Conservation (phyloP, 192 early-diverging fungal species). For the Coemansia sp. region DNA sequence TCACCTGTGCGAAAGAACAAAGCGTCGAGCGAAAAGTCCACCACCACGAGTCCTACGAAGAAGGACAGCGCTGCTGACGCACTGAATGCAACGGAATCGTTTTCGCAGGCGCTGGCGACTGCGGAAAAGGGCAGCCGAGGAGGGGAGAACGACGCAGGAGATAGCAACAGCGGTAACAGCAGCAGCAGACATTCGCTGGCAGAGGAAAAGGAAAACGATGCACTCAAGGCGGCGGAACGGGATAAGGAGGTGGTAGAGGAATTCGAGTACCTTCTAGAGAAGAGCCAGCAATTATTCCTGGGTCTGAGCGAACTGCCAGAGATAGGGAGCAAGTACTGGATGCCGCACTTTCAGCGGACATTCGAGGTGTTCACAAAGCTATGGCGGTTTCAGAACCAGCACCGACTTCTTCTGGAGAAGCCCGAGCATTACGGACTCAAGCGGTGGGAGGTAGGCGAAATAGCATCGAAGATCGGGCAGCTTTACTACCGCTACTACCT, state of each 20-base stretch:
- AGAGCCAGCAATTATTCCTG: constrained; percentile 94
- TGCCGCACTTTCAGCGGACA: constrained; percentile 93
- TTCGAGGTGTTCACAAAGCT: constrained; percentile 98
- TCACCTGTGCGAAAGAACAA: background rate
- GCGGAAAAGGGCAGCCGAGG: background rate
- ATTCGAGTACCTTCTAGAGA: constrained; percentile 94
- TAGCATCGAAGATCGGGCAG: constrained; percentile 97
- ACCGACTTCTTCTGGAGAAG: constrained; percentile 85
- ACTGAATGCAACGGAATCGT: background rate
- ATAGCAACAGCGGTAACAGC: background rate
- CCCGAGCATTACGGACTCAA: constrained; percentile 91
- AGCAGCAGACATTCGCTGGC: constrained; percentile 7
- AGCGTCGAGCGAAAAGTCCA: background rate
- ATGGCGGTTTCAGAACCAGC: constrained; percentile 94
- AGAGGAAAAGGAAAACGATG: constrained; percentile 12
- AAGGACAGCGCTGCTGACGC: background rate
- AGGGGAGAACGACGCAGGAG: background rate
- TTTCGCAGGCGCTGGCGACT: constrained; percentile 7
- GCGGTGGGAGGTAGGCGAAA: constrained; percentile 97
- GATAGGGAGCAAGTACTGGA: constrained; percentile 63
- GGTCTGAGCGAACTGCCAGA: constrained; percentile 68
- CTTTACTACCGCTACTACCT: constrained; percentile 81
- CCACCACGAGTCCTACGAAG: background rate
- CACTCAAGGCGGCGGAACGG: constrained; percentile 34
- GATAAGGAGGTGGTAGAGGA: constrained; percentile 68